Conservation (phyloP, 257 asterid genomes). For the Gentiana dahurica region DNA sequence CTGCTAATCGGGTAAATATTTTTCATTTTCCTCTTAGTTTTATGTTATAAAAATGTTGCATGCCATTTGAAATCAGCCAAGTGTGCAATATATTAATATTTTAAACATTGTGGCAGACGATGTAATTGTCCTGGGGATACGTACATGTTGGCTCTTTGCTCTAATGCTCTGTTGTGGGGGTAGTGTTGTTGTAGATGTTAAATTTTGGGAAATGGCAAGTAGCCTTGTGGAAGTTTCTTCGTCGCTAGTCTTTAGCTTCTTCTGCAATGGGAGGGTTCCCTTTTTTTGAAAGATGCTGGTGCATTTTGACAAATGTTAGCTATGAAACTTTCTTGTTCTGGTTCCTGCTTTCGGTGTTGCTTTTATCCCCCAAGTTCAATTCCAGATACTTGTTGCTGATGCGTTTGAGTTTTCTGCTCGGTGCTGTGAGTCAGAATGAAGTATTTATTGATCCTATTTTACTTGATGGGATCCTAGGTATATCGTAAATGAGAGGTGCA, state of each 20-base stretch:
- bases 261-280: conserved; percentile 24
- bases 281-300: conserved; percentile 18
- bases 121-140: conserved; percentile 45
- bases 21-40: conserved; percentile 12
- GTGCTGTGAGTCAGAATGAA: too few species aligned
- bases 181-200: conserved; percentile 21
- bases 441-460: too few species aligned
- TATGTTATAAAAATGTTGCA: conserved; percentile 14
- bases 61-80: conserved; percentile 7
- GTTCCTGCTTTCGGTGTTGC: conserved; percentile 8
- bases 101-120: conserved; percentile 66
- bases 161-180: conserved; percentile 10
- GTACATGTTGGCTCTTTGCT: conserved; percentile 44
- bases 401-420: too few species aligned
- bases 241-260: conserved; percentile 20
- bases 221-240: conserved; percentile 21
- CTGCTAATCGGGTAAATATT: conserved; percentile 35
- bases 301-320: conserved; percentile 24
- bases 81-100: conserved; percentile 30
- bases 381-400: too few species aligned
- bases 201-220: conserved; percentile 34
- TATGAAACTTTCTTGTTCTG: conserved; percentile 17
- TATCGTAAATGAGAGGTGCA: too few species aligned
- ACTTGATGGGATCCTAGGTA: too few species aligned
- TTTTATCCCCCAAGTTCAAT: background rate